phyloP scores from a whole-genome alignment of 306 rosid genomes.

The Gastrolobium villosum region DNA sequence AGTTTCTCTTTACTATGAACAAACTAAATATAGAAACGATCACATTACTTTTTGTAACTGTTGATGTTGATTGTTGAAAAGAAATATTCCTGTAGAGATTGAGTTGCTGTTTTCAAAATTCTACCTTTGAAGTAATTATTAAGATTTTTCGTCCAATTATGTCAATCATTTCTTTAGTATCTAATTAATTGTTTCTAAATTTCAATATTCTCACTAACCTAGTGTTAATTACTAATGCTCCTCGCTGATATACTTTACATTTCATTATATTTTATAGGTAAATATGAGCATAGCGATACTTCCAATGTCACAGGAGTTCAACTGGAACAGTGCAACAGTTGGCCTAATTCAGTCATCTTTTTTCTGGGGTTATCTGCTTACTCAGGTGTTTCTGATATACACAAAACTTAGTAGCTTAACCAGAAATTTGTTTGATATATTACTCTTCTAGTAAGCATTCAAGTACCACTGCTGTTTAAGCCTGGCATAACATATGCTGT shows the following conservation, averaged over 20 bases:
- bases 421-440: conserved; percentile 6
- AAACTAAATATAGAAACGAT: background rate
- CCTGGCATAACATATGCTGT: conserved; percentile 14
- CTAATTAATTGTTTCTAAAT: conserved; percentile 21
- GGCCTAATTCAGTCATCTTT: conserved; percentile 96
- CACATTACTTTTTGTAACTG: background rate
- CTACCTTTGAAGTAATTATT: background rate
- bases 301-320: conserved; percentile 92
- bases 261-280: conserved; percentile 61
- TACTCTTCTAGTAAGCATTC: conserved; percentile 31
- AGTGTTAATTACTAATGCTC: conserved; percentile 11
- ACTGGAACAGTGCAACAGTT: conserved; percentile 95
- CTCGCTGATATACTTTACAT: conserved; percentile 11
- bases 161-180: conserved; percentile 1
- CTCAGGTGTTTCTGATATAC: conserved; percentile 73
- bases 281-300: conserved; percentile 99
- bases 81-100: background rate
- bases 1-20: conserved; percentile 20
- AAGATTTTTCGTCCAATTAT: background rate
- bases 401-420: conserved; percentile 23
- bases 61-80: conserved; percentile 5
- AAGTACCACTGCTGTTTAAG: conserved; percentile 21
- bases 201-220: background rate
- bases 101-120: conserved; percentile 4
- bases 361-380: conserved; percentile 97